phyloP scores from a whole-genome alignment of 257 asterid species.

The Paulownia fortunei region DNA sequence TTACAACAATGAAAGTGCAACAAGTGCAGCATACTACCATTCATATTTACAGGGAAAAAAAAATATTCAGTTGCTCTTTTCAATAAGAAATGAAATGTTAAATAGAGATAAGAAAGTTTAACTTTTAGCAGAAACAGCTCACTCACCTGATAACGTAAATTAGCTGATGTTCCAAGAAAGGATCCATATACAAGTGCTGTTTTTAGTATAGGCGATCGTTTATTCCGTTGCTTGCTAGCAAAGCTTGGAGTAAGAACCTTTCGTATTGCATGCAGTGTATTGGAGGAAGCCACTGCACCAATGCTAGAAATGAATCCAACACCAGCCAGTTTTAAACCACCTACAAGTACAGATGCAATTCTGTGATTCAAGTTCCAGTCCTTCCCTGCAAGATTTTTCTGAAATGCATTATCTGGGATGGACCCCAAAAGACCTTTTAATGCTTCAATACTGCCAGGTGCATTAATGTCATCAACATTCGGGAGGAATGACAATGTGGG shows the following conservation, averaged over 20 bases:
- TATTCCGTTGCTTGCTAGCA: constrained; percentile 50
- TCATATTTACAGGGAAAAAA: constrained; percentile 5
- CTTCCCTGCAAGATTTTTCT: constrained; percentile 72
- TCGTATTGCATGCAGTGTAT: constrained; percentile 55
- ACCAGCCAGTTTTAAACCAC: constrained; percentile 88
- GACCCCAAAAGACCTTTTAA: constrained; percentile 87
- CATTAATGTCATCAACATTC: constrained; percentile 45
- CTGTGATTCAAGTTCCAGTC: constrained; percentile 86
- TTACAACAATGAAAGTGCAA: background rate
- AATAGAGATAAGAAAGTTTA: background rate
- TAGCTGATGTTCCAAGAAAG: constrained; percentile 91
- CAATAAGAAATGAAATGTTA: constrained; percentile 3
- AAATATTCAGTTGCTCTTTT: background rate
- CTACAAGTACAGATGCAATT: constrained; percentile 82
- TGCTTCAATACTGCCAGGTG: constrained; percentile 68
- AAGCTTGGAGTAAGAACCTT: constrained; percentile 63
- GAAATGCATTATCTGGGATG: constrained; percentile 97
- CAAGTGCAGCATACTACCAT: background rate
- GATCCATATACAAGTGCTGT: constrained; percentile 75
- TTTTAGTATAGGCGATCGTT: constrained; percentile 87
- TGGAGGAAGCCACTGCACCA: constrained; percentile 94
- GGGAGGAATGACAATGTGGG: constrained; percentile 87
- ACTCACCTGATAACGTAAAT: constrained; percentile 88
- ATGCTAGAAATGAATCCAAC: constrained; percentile 95
- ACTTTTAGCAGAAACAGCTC: constrained; percentile 21